Percentiles rank a stretch among this genome's conserved stretches.
Evolutionary conservation across 805 yeast genomes (phyloP).

Genomic region (Kluyveromyces lactis): DNA sequence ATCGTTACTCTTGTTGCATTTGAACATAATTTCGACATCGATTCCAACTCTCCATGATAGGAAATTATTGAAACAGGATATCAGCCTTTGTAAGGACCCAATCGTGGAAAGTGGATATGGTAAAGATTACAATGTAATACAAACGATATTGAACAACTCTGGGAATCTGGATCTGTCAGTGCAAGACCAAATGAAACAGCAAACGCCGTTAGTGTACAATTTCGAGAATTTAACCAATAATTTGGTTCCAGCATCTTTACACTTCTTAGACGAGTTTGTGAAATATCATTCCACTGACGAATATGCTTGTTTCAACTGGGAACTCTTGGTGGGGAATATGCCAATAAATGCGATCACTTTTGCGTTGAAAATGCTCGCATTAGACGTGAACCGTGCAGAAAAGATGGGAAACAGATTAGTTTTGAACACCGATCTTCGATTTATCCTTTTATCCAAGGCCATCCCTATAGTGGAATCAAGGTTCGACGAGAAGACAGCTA

Average conservation of each 20-base stretch:
- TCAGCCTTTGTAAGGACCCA: slow-evolving; percentile 2
- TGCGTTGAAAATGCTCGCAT: slow-evolving; percentile 42
- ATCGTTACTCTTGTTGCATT: slow-evolving; percentile 36
- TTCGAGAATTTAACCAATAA: slow-evolving; percentile 46
- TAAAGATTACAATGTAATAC: slow-evolving; percentile 7
- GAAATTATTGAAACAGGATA: slow-evolving; percentile 5
- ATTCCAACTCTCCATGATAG: slow-evolving; percentile 9
- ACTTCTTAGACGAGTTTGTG: slow-evolving; percentile 47
- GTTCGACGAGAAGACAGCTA: slow-evolving; percentile 28
- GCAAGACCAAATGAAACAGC: background rate
- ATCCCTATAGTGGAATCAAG: slow-evolving; percentile 27
- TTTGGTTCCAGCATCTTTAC: slow-evolving; percentile 48
- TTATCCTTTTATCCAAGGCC: slow-evolving; percentile 24
- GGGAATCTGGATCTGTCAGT: slow-evolving; percentile 7
- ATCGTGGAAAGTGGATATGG: slow-evolving; percentile 10
- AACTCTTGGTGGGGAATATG: slow-evolving; percentile 43
- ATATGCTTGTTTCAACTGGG: slow-evolving; percentile 53
- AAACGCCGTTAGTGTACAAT: slow-evolving; percentile 27
- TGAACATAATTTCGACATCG: slow-evolving; percentile 26
- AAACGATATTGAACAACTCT: slow-evolving; percentile 9
- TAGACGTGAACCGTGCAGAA: slow-evolving; percentile 36
- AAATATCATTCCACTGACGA: slow-evolving; percentile 39
- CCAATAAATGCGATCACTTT: slow-evolving; percentile 52
- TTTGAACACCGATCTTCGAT: slow-evolving; percentile 29
- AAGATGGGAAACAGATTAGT: slow-evolving; percentile 20